Evolutionary conservation across 495 filamentous ascomycete species (phyloP).

Genomic region (Baudoinia panamericana): DNA sequence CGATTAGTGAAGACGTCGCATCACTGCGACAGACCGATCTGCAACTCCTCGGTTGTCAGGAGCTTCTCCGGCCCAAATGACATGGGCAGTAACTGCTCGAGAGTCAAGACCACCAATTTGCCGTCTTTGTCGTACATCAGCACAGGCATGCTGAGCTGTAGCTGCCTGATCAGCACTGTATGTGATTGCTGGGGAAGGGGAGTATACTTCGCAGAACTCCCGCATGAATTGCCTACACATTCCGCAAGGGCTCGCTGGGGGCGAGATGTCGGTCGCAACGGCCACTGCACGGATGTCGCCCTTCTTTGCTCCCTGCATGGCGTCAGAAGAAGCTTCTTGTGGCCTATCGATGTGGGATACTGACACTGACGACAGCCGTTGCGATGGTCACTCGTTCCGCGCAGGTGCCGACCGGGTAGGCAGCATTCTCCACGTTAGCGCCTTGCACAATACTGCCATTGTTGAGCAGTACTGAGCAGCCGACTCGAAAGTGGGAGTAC

Average conservation of each 20-base stretch:
- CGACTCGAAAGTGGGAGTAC: constrained; percentile 88
- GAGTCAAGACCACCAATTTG: constrained; percentile 52
- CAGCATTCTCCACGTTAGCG: constrained; percentile 88
- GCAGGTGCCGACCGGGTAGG: constrained; percentile 84
- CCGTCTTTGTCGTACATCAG: constrained; percentile 80
- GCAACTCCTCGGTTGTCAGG: constrained; percentile 14
- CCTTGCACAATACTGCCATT: constrained; percentile 38
- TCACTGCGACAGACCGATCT: constrained; percentile 4
- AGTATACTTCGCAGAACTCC: constrained; percentile 33
- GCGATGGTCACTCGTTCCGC: constrained; percentile 81
- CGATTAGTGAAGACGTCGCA: too few relatives aligned
- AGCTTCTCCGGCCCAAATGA: constrained; percentile 25
- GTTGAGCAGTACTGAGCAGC: constrained; percentile 65
- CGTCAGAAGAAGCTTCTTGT: neutral
- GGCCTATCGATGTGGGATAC: constrained; percentile 27
- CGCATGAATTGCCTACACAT: constrained; percentile 42
- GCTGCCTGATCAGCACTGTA: neutral
- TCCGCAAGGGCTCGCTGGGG: constrained; percentile 35
- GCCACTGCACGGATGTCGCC: constrained; percentile 77
- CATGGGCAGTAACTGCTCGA: constrained; percentile 34
- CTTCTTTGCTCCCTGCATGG: constrained; percentile 24
- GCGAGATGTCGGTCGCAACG: constrained; percentile 60
- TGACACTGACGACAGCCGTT: constrained; percentile 51
- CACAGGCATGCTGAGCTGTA: constrained; percentile 55
- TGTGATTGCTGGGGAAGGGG: neutral